Base-by-base conservation (phyloP, 176 grass and related monocot species). In the Hsuehochloa calcarea region DNA sequence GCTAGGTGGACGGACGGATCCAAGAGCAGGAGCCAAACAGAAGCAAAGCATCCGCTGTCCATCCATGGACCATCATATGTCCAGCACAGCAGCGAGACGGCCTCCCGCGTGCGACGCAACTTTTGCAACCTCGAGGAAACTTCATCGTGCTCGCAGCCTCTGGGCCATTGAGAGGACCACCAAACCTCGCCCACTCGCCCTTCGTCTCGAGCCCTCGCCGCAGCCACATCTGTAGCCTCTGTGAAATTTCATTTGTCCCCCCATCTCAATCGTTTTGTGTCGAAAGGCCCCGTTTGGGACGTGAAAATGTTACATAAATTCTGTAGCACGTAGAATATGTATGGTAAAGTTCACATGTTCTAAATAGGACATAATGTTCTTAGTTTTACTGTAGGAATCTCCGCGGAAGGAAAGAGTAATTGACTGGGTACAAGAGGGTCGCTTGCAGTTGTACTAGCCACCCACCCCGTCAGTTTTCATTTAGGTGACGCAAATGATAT, bases 121-220 rank as follows among this genome's bases (percentile, higher is more conserved):
- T 31, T 59, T 46, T 79, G 68, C 75, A 72, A 80, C 47, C 19
- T 40, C 69, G 7, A 61, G 50, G 82, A 89, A 85, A 75, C 61
- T 89, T 89, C 76, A 25, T 34, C 40, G 68, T 44, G 41, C 25
- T 5, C n/a, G 70, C 65, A 5, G 80, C 66, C 34, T 38, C 37
- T 40, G 20, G 40, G 63, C 70, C 70, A 75, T 8, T 0, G 85
- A 75, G 35, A 75, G 78, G 70, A 81, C 59, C 85, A 75, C 77
- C 17, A 25, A 38, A 20, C 55, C 35, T 0, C 67, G 4, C 23
- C 41, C n/a, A n/a, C n/a, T n/a, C n/a, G n/a, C n/a, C n/a, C n/a
- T n/a, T n/a, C n/a, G n/a, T n/a, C n/a, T n/a, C n/a, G n/a, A n/a
- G n/a, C n/a, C n/a, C n/a, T n/a, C n/a, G n/a, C n/a, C n/a, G n/a